phyloP scores from a whole-genome alignment of 1,284 basidiomycete genomes.

The Chiua sp. region DNA sequence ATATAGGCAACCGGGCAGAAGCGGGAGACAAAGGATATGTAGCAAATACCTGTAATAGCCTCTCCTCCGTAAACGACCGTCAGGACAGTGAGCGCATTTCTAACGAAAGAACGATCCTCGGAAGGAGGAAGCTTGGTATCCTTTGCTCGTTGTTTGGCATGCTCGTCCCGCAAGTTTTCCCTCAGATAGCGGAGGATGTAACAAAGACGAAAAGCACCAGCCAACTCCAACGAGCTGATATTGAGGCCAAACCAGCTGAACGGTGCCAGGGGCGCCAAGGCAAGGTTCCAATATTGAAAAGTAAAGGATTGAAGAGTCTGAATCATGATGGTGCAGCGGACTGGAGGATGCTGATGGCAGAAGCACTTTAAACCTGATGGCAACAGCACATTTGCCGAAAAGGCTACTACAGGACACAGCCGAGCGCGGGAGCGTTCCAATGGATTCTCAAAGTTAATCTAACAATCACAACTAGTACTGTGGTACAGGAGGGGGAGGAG shows the following conservation, averaged over 20 bases:
- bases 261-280: slow-evolving; percentile 64
- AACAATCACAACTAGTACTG: slow-evolving; percentile 33
- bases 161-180: slow-evolving; percentile 52
- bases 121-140: slow-evolving; percentile 30
- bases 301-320: slow-evolving; percentile 48
- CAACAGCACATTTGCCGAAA: slow-evolving; percentile 3
- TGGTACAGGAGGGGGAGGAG: slow-evolving; percentile 38
- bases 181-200: slow-evolving; percentile 68
- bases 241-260: slow-evolving; percentile 69
- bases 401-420: slow-evolving; percentile 1
- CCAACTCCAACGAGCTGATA: slow-evolving; percentile 67
- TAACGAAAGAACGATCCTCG: slow-evolving; percentile 61
- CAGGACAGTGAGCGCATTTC: slow-evolving; percentile 60
- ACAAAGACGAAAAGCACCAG: slow-evolving; percentile 69
- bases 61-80: slow-evolving; percentile 78
- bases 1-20: background rate
- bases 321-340: slow-evolving; percentile 18
- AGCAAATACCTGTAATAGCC: slow-evolving; percentile 68
- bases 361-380: background rate
- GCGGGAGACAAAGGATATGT: slow-evolving; percentile 13
- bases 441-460: slow-evolving; percentile 1
- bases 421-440: background rate
- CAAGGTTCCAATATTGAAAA: slow-evolving; percentile 52
- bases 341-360: no score
- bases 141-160: slow-evolving; percentile 37